Percentiles rank a stretch among this genome's conserved stretches.
These are phyloP conservation scores for Chaetomiaceae sp. DNA, from an alignment of 2,329 filamentous ascomycete genomes.

Conservation along the genomic window DNA sequence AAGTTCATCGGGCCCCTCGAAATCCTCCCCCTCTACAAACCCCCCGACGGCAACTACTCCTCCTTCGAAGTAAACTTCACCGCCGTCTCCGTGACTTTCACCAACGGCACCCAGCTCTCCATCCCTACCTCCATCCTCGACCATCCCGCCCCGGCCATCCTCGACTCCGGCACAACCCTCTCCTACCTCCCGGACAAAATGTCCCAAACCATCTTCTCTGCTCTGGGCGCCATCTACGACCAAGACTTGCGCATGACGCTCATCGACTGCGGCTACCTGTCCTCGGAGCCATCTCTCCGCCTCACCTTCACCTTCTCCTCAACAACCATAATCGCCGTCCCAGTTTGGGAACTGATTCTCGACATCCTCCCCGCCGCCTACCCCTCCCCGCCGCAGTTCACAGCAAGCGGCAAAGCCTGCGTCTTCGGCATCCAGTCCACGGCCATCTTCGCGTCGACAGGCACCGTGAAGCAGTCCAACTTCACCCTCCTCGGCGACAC, in stretches of 20 bases:
- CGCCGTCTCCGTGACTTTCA: conserved; percentile 20
- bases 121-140: conserved; percentile 17
- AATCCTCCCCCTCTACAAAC: conserved; percentile 50
- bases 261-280: conserved; percentile 39
- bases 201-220: conserved; percentile 36
- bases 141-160: conserved; percentile 46
- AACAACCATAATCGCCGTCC: conserved; percentile 27
- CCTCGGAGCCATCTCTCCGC: conserved; percentile 31
- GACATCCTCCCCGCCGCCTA: conserved; percentile 33
- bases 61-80: conserved; percentile 40
- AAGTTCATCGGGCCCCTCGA: conserved; percentile 59
- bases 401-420: conserved; percentile 37
- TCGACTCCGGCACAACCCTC: conserved; percentile 65
- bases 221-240: conserved; percentile 39
- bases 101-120: conserved; percentile 34
- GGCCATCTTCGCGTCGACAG: conserved; percentile 24
- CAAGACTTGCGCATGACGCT: conserved; percentile 32
- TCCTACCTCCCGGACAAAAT: conserved; percentile 56
- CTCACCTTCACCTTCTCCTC: conserved; percentile 33
- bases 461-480: conserved; percentile 11
- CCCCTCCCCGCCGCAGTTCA: conserved; percentile 34
- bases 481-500: conserved; percentile 43
- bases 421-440: conserved; percentile 51
- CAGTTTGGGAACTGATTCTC: conserved; percentile 38
- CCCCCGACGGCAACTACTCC: conserved; percentile 36